Conservation (phyloP, 345 rosid genomes). For the Acer saccharum region DNA sequence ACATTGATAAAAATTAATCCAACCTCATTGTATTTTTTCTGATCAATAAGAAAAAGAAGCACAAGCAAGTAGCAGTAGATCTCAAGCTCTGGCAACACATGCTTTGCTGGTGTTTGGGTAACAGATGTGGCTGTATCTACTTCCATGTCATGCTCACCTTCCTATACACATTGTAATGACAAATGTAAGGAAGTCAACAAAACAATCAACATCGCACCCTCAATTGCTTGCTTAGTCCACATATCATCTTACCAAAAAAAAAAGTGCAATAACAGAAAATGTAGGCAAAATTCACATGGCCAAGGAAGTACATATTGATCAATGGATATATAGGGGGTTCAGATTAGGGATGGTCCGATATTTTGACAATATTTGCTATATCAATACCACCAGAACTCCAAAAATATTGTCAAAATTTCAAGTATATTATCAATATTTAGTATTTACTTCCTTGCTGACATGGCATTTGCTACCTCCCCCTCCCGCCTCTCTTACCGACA, state of each 20-base stretch:
- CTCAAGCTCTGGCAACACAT: constrained; percentile 72
- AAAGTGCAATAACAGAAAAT: background rate
- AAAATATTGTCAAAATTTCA: too few species aligned
- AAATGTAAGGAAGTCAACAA: background rate
- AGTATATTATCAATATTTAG: too few species aligned
- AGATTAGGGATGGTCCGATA: too few species aligned
- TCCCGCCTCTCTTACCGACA: background rate
- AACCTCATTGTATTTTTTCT: constrained; percentile 75
- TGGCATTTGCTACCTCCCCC: background rate
- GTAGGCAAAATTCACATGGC: background rate
- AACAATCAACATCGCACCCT: background rate
- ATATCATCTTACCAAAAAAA: background rate
- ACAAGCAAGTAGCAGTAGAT: constrained; percentile 71
- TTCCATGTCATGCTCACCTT: constrained; percentile 86
- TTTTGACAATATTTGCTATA: too few species aligned
- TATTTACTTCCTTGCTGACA: too few species aligned
- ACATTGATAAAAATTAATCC: background rate
- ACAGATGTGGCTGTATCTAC: constrained; percentile 73
- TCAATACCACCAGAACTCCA: too few species aligned
- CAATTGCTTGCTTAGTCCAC: background rate
- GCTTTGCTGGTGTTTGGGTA: constrained; percentile 53
- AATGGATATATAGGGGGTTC: background rate
- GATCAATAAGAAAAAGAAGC: constrained; percentile 76
- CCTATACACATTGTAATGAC: constrained; percentile 32
- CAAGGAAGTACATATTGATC: background rate